Percentiles rank a stretch among this genome's conserved stretches.
Evolutionary conservation across 768 basidiomycete species (phyloP).

Genomic region (Lyophyllum shimeji): DNA sequence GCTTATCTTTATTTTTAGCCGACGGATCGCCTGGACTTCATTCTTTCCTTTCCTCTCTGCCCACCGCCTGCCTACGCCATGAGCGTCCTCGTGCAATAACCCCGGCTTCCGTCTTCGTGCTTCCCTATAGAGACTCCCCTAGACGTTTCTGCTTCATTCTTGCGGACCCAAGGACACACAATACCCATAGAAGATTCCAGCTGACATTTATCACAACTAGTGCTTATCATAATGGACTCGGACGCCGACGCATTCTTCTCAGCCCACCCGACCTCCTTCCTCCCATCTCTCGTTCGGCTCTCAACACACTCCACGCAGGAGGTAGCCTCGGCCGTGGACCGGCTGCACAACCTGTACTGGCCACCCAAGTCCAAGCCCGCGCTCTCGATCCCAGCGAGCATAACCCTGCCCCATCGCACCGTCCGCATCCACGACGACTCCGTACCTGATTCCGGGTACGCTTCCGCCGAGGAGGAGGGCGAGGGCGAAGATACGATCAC

Average conservation of each 20-base stretch:
- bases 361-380: constrained; percentile 32
- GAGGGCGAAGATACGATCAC: constrained; percentile 32
- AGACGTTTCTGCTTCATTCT: background rate
- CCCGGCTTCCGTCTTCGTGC: constrained; percentile 33
- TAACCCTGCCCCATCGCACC: constrained; percentile 26
- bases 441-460: constrained; percentile 76
- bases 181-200: constrained; percentile 8
- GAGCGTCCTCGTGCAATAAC: constrained; percentile 54
- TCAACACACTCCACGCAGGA: constrained; percentile 29
- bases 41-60: background rate
- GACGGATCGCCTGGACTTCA: background rate
- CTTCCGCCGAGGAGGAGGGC: constrained; percentile 67
- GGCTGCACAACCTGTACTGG: constrained; percentile 54
- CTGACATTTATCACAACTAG: constrained; percentile 8
- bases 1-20: constrained; percentile 8
- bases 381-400: constrained; percentile 25
- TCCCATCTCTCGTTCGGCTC: constrained; percentile 57
- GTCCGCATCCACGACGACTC: constrained; percentile 37
- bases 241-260: no score
- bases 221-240: constrained; percentile 16
- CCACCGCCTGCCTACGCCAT: constrained; percentile 26
- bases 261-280: constrained; percentile 34
- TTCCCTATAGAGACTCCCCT: constrained; percentile 18
- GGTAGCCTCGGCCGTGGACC: constrained; percentile 40
- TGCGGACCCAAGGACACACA: constrained; percentile 2